Evolutionary conservation across 257 asterid species (phyloP).

Genomic region (Thymus mandschuricus): DNA sequence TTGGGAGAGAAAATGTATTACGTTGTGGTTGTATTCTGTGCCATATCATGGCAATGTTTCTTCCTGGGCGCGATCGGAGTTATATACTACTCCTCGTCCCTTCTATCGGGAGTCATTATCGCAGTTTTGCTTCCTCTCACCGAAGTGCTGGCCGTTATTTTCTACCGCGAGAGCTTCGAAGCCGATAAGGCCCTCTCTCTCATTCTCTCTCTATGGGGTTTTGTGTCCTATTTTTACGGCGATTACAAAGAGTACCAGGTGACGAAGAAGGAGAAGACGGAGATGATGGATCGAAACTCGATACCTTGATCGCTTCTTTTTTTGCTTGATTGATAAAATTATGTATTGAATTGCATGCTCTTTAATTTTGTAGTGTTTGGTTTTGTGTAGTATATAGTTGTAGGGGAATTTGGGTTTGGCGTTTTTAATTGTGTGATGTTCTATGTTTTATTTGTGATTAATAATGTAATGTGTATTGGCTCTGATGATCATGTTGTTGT

Average conservation of each 20-base stretch:
- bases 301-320: neutral
- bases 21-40: conserved; percentile 37
- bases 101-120: conserved; percentile 39
- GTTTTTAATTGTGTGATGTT: too few species aligned
- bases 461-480: too few species aligned
- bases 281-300: neutral
- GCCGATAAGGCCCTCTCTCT: conserved; percentile 43
- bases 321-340: too few species aligned
- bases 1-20: conserved; percentile 55
- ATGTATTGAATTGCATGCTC: too few species aligned
- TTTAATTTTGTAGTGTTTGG: too few species aligned
- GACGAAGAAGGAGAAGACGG: neutral
- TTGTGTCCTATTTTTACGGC: conserved; percentile 45
- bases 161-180: conserved; percentile 40
- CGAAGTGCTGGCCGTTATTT: conserved; percentile 41
- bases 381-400: too few species aligned
- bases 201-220: conserved; percentile 53
- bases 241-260: conserved; percentile 23
- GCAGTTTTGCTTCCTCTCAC: conserved; percentile 34
- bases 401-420: too few species aligned
- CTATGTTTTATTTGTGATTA: too few species aligned
- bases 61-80: conserved; percentile 56
- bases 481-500: too few species aligned
- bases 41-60: conserved; percentile 46
- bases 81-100: conserved; percentile 48